Evolutionary conservation across 352 stramenopile genomes (phyloP), one percentile per base, ranked within the genome.

Genomic region (Globisporangium paddicum): DNA sequence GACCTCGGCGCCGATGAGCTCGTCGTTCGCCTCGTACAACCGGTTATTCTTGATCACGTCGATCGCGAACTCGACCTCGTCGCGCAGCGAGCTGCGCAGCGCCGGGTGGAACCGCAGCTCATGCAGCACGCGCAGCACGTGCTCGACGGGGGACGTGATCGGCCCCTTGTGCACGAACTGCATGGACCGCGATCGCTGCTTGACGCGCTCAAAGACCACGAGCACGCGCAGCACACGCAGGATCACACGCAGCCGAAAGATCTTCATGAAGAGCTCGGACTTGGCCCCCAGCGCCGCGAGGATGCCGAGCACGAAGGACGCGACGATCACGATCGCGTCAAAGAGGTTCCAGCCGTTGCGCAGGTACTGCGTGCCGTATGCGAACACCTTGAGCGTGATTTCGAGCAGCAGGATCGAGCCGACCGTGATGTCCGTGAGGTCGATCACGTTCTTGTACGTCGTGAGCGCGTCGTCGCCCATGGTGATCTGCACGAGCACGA

Each of bases 1-100:
- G 4, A 96, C 77, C 21, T 75, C 83, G 55, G 87, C 75, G 19
- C 71, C 83, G 19, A 75, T 68, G 18, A 92, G 59, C 8, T 88
- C 79, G 44, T 90, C 83, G 42, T 86, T 87, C 3, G 81, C 85
- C 45, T 93, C 82, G 58, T 96, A 94, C 10, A 96, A 60, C 3
- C 78, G 75, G 55, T 94, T 94, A 62, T 88, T 90, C 58, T 93
- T 93, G 67, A 96, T 93, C 6, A 73, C 73, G 53, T 96, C 81
- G 35, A 94, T 93, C 6, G 83, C 76, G 46, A 90, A 93, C 23
- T 92, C 81, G 42, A 96, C 59, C 18, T 90, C 83, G 32, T 78
- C 67, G 37, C 79, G 68, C 1, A 88, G 47, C 8, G 71, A 75
- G 16, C 66, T 58, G 2, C 70, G 71, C 41, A 95, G 71, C 0